Conservation (phyloP, 2,329 filamentous ascomycete genomes). For the Xenosphaeropsis pyriputrescens region DNA sequence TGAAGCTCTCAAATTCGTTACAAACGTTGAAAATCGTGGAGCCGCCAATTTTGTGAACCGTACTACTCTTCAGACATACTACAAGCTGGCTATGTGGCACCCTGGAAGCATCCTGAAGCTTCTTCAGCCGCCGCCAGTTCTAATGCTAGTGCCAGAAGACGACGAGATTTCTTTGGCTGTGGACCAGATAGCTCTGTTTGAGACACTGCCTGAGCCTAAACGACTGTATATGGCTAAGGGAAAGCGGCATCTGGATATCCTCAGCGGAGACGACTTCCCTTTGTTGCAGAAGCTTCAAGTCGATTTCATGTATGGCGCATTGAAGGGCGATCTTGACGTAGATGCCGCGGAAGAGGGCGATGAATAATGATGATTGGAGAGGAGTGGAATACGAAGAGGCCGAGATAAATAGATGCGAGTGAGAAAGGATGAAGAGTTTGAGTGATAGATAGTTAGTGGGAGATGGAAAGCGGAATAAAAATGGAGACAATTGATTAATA, state of each 20-base stretch:
- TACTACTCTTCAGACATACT: conserved; percentile 3
- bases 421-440: no score
- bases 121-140: no score
- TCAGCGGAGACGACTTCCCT: conserved; percentile 5
- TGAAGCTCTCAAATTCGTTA: conserved; percentile 7
- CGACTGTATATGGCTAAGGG: conserved; percentile 3
- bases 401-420: no score
- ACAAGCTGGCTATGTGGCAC: conserved; percentile 2
- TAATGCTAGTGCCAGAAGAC: no score
- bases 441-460: no score
- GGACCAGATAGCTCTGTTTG: conserved; percentile 3
- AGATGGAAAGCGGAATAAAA: no score
- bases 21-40: conserved; percentile 3
- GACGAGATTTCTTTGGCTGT: no score
- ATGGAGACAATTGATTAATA: no score
- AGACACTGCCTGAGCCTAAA: conserved; percentile 4
- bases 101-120: no score
- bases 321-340: neutral
- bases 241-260: conserved; percentile 9
- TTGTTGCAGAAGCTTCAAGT: conserved; percentile 3
- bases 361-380: no score
- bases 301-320: neutral
- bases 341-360: no score
- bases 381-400: no score
- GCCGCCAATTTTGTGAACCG: conserved; percentile 7